Conservation (phyloP, 2,329 filamentous ascomycete species). For the Penicillium sp. region DNA sequence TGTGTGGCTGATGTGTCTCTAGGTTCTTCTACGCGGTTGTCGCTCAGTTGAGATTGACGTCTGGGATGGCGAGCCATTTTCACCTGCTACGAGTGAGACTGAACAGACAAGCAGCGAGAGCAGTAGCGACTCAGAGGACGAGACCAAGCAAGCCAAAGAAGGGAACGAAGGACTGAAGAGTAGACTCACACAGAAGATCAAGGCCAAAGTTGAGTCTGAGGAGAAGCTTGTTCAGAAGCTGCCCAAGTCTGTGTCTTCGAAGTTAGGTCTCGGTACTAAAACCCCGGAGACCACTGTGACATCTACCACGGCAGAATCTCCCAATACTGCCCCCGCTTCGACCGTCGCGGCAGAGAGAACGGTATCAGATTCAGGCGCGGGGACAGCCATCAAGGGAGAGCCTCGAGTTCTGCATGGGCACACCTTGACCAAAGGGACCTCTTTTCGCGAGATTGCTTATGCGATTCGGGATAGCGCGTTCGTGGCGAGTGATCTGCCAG, state of each 20-base stretch:
- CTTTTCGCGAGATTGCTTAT: constrained; percentile 83
- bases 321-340: background rate
- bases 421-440: constrained; percentile 82
- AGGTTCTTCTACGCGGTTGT: constrained; percentile 76
- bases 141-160: constrained; percentile 7
- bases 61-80: constrained; percentile 72
- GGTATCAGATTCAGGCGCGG: background rate
- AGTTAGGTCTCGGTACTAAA: background rate
- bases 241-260: background rate
- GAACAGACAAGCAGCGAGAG: constrained; percentile 40
- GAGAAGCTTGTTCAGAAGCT: constrained; percentile 16
- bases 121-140: constrained; percentile 31
- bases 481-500: constrained; percentile 71
- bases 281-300: background rate
- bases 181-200: constrained; percentile 22
- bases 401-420: constrained; percentile 85
- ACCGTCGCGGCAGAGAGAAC: background rate
- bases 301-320: background rate
- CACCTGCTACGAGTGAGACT: constrained; percentile 33
- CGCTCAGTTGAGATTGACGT: constrained; percentile 95
- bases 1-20: constrained; percentile 3
- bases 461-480: constrained; percentile 82
- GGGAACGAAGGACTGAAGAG: constrained; percentile 2
- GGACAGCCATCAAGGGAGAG: constrained; percentile 52
- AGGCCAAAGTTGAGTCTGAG: constrained; percentile 1